These are phyloP conservation scores for Porphyrellus cyaneotinctus DNA, from an alignment of 768 basidiomycete genomes.

Conservation along the genomic window DNA sequence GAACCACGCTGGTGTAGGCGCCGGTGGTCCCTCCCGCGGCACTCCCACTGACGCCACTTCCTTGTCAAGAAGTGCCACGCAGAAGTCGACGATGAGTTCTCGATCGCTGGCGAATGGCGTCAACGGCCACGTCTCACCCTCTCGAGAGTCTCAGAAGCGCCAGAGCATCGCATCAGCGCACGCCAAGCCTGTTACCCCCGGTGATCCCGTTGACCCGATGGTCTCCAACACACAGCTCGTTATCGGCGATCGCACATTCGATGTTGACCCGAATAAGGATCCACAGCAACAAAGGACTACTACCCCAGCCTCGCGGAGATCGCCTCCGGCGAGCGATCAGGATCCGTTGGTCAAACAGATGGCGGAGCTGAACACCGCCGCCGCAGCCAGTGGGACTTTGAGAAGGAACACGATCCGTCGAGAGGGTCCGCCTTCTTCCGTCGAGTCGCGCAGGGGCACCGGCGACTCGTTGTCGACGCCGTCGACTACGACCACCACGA, in stretches of 20 bases:
- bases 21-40: conserved; percentile 43
- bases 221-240: conserved; percentile 57
- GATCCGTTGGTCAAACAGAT: conserved; percentile 69
- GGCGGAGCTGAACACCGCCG: conserved; percentile 44
- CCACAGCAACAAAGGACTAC: conserved; percentile 45
- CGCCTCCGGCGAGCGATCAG: conserved; percentile 37
- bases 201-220: conserved; percentile 58
- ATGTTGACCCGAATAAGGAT: conserved; percentile 59
- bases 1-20: conserved; percentile 62
- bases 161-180: conserved; percentile 22
- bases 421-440: conserved; percentile 20
- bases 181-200: conserved; percentile 34
- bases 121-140: conserved; percentile 29
- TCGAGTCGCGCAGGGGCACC: conserved; percentile 26
- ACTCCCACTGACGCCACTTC: conserved; percentile 33
- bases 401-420: conserved; percentile 26
- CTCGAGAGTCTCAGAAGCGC: conserved; percentile 24
- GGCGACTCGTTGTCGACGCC: conserved; percentile 25
- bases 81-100: conserved; percentile 23
- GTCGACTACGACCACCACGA: conserved; percentile 14
- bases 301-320: conserved; percentile 15
- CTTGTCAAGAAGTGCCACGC: conserved; percentile 30
- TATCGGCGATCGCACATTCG: conserved; percentile 64
- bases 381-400: conserved; percentile 13
- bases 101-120: conserved; percentile 32